Evolutionary conservation across 2,329 filamentous ascomycete genomes (phyloP).

Genomic region (Colletotrichum coccodes): DNA sequence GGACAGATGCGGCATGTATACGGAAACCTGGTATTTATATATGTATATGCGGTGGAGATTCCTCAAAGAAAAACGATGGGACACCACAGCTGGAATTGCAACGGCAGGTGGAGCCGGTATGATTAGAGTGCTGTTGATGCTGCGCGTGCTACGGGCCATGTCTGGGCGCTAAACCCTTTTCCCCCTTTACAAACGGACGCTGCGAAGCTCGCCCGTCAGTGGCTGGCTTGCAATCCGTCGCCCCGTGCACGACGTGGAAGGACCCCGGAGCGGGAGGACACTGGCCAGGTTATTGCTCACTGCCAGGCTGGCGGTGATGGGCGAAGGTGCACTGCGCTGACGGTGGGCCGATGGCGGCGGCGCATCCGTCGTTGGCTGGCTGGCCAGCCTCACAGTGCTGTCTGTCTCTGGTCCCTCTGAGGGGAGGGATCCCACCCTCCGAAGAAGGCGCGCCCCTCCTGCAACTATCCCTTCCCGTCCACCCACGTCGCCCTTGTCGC

Average conservation of each 20-base stretch:
- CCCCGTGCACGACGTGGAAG: neutral
- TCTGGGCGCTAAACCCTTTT: slow-evolving; percentile 15
- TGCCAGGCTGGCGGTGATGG: neutral
- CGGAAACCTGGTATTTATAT: neutral
- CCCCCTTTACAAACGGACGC: neutral
- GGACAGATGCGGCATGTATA: neutral
- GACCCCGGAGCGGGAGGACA: neutral
- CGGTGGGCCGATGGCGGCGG: slow-evolving; percentile 14
- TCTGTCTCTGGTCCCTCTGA: neutral
- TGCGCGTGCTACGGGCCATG: slow-evolving; percentile 6
- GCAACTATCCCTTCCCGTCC: slow-evolving; percentile 15
- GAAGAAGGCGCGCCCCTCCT: slow-evolving; percentile 3
- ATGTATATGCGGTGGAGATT: neutral
- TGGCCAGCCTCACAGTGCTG: neutral
- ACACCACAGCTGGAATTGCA: neutral
- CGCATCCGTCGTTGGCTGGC: slow-evolving; percentile 9
- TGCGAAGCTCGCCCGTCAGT: neutral
- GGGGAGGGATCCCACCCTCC: neutral
- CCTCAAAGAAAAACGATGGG: neutral
- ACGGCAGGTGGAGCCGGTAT: slow-evolving; percentile 25
- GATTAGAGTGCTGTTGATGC: slow-evolving; percentile 1
- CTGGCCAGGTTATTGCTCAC: no score
- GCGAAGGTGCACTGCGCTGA: slow-evolving; percentile 4
- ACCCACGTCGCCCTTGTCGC: slow-evolving; percentile 7
- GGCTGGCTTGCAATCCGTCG: neutral